phyloP scores from a whole-genome alignment of 345 rosid genomes.

The Eutrema heterophyllum region DNA sequence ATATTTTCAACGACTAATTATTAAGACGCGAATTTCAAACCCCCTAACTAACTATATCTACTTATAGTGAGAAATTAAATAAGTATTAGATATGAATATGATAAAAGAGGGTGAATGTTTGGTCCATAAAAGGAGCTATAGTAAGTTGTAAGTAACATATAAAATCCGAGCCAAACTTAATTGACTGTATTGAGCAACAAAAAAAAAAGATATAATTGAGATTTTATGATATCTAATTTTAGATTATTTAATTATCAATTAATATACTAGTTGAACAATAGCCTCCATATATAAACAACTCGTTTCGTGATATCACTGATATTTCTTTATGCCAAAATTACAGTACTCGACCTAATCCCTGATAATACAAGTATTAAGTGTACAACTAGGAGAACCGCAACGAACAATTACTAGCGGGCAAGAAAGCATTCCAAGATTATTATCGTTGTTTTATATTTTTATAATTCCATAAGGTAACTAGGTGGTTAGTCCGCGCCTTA shows the following conservation, averaged over 20 bases:
- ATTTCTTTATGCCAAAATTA: background rate
- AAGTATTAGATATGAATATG: background rate
- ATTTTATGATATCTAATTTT: background rate
- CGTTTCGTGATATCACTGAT: constrained; percentile 7
- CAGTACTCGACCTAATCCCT: constrained; percentile 23
- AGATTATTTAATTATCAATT: background rate
- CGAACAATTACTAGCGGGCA: constrained; percentile 13
- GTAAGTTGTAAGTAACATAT: background rate
- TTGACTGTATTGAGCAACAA: background rate
- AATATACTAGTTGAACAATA: background rate
- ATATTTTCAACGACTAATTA: background rate
- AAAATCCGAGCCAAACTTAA: background rate
- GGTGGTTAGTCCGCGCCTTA: too few species aligned
- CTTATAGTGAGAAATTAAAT: background rate
- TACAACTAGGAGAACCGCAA: constrained; percentile 6
- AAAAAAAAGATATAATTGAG: background rate
- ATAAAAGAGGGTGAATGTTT: constrained; percentile 4
- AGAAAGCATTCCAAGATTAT: constrained; percentile 6
- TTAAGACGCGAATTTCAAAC: background rate
- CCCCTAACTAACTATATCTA: background rate
- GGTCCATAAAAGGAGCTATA: constrained; percentile 15
- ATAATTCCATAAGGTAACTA: background rate
- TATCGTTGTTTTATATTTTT: background rate
- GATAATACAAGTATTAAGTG: background rate
- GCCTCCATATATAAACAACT: constrained; percentile 1